phyloP scores from a whole-genome alignment of 805 yeast species.

The Saccharomyces kudriavzevii region DNA sequence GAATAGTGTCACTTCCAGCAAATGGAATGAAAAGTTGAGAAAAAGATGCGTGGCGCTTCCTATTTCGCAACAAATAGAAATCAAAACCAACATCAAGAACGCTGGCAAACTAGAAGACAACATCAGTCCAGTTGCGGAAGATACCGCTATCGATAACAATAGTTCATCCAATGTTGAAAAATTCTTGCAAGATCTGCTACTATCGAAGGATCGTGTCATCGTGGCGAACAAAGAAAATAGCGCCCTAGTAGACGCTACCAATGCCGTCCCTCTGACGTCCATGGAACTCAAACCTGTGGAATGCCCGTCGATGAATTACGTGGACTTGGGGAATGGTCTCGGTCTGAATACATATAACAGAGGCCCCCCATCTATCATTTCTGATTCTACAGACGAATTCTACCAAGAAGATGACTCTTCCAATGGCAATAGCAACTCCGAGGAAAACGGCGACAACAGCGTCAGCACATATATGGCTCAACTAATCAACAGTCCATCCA shows the following conservation, averaged over 20 bases:
- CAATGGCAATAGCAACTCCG: constrained; percentile 6
- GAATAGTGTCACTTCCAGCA: constrained; percentile 43
- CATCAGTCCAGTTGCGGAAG: background rate
- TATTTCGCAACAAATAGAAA: background rate
- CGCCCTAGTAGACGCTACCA: background rate
- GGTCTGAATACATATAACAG: constrained; percentile 30
- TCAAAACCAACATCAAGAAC: background rate
- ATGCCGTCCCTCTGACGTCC: background rate
- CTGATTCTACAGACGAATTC: constrained; percentile 29
- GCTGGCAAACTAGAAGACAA: background rate
- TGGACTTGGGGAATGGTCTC: constrained; percentile 31
- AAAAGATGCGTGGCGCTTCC: constrained; percentile 5
- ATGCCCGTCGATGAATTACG: constrained; percentile 11
- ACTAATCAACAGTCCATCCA: constrained; percentile 17
- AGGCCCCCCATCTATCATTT: constrained; percentile 34
- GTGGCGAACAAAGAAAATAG: background rate
- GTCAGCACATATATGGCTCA: constrained; percentile 23
- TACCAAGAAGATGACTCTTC: constrained; percentile 10
- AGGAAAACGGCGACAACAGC: constrained; percentile 9
- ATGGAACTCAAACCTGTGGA: background rate
- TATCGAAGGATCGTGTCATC: background rate
- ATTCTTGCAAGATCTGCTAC: background rate
- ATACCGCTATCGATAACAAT: background rate
- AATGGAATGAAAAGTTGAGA: constrained; percentile 32
- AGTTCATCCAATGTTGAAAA: background rate